These are phyloP conservation scores for Thalassiosira hispida DNA, from an alignment of 352 stramenopile genomes.

Conservation along the genomic window DNA sequence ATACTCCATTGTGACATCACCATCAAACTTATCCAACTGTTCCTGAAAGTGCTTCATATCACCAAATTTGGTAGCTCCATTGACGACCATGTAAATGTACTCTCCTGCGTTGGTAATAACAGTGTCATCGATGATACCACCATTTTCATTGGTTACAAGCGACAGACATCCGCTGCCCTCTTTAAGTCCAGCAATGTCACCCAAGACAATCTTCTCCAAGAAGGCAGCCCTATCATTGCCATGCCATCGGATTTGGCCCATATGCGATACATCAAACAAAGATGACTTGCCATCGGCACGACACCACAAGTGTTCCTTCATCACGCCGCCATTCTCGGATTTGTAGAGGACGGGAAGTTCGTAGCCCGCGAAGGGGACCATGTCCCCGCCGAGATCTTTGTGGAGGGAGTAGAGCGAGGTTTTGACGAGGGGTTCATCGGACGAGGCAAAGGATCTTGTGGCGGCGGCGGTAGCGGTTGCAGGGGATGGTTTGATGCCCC, in stretches of 20 bases:
- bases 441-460: not conserved
- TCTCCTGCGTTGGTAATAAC: conserved; percentile 96
- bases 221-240: conserved; percentile 93
- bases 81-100: conserved; percentile 95
- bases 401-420: conserved; percentile 80
- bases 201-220: conserved; percentile 95
- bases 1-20: conserved; percentile 94
- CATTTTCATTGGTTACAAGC: conserved; percentile 94
- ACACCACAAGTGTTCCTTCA: conserved; percentile 92
- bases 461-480: conserved; percentile 5
- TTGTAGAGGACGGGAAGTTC: conserved; percentile 97
- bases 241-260: conserved; percentile 95
- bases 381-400: conserved; percentile 77
- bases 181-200: conserved; percentile 91
- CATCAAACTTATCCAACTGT: conserved; percentile 87
- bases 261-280: conserved; percentile 99
- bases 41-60: conserved; percentile 94
- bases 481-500: not conserved
- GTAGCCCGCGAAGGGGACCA: conserved; percentile 95
- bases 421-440: conserved; percentile 61
- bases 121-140: conserved; percentile 98
- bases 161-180: conserved; percentile 91
- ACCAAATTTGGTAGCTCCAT: conserved; percentile 95
- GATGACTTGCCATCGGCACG: conserved; percentile 86
- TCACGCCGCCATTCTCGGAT: conserved; percentile 88